Base-by-base conservation (phyloP, 2,329 filamentous ascomycete genomes). In the Podosphaera xanthii region DNA sequence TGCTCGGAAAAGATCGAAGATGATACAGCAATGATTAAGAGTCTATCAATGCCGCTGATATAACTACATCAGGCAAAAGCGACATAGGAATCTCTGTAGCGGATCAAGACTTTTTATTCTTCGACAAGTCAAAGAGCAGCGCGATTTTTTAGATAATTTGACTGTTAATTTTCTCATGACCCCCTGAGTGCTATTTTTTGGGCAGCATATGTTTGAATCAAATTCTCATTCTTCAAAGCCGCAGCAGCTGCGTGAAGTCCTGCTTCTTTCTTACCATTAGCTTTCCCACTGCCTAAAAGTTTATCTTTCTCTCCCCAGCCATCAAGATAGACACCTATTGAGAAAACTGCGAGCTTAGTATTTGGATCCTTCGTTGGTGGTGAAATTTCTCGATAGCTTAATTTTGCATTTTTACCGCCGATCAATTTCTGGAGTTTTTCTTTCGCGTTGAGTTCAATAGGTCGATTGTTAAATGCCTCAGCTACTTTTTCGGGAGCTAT, bases 301-400 rank as follows among this genome's bases (percentile, higher is more conserved):
- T 80, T 77, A 56, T 78, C 72, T 38, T 74, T 76, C 69, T 84
- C 81, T 3, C 84, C 85, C 75, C 82, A 86, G 0, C 84, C 85
- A 30, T 80, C 77, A 35, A 88, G 71, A 64, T 80, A 85, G 0
- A 80, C 76, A 0, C 77, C 83, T 0, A 88, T 75, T 2, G 76
- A 78, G 67, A 79, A 87, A 34, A 82, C 70, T 22, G 78, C 75
- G 35, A 82, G 69, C 1, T 76, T 77, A 12, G 69, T 72, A 52
- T 74, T 71, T 64, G 74, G 77, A 64, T 83, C 76, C 65, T 77
- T 79, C 48, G 74, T 74, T 62, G 76, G 74, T 3, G 73, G 69
- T 38, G 72, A 73, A 62, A 79, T 72, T 50, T 84, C 79, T 60
- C 76, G 72, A 66, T 88, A 90, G 12, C 75, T 72, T 12, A 89